Percentiles rank a stretch among this genome's conserved stretches.
phyloP scores from a whole-genome alignment of 2,329 filamentous ascomycete species.

The Penicillium sp. region DNA sequence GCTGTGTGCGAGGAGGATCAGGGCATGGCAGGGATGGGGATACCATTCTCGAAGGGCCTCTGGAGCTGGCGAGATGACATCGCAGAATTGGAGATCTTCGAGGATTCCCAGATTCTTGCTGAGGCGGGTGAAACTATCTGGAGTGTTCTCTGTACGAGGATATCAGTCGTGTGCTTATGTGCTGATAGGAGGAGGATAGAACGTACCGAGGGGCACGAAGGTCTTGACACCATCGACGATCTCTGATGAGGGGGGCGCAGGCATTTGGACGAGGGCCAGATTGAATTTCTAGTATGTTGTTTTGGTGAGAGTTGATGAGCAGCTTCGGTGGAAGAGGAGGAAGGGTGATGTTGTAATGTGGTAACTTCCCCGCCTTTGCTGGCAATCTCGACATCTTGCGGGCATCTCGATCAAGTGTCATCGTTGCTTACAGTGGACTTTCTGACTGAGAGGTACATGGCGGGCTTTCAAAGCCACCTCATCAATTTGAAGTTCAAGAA shows the following conservation, averaged over 20 bases:
- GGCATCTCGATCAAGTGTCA: too few relatives aligned
- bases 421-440: too few relatives aligned
- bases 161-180: background rate
- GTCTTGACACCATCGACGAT: slow-evolving; percentile 34
- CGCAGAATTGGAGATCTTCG: slow-evolving; percentile 52
- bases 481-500: too few relatives aligned
- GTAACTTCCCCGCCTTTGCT: background rate
- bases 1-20: slow-evolving; percentile 56
- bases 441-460: too few relatives aligned
- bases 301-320: background rate
- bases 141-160: slow-evolving; percentile 54
- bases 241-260: slow-evolving; percentile 13
- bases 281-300: background rate
- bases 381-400: background rate
- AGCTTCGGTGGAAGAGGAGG: background rate
- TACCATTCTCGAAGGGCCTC: slow-evolving; percentile 50
- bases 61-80: slow-evolving; percentile 57
- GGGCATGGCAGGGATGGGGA: slow-evolving; percentile 55
- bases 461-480: too few relatives aligned
- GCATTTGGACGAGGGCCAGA: slow-evolving; percentile 1
- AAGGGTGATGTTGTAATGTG: background rate
- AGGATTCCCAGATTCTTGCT: slow-evolving; percentile 53
- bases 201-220: slow-evolving; percentile 35
- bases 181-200: background rate
- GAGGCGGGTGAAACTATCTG: slow-evolving; percentile 55